Evolutionary conservation across 2,329 filamentous ascomycete species (phyloP).

Genomic region (Pseudocercospora pini-densiflorae): DNA sequence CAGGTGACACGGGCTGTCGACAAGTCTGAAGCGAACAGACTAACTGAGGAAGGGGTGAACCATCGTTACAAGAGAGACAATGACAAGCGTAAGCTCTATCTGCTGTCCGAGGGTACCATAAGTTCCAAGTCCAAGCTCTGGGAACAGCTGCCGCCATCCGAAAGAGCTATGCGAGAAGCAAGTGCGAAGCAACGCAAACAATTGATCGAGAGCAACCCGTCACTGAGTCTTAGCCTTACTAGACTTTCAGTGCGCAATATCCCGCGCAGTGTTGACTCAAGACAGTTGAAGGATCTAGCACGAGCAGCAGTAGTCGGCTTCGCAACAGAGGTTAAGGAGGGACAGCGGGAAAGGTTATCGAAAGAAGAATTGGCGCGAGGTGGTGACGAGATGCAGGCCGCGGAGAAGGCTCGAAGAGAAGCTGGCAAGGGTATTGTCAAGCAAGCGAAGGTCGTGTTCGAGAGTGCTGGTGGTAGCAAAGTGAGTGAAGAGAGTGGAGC

Average conservation of each 20-base stretch:
- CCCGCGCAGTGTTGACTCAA: conserved; percentile 79
- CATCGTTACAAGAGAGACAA: conserved; percentile 71
- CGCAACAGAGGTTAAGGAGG: conserved; percentile 82
- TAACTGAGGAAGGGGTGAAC: conserved; percentile 70
- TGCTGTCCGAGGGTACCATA: conserved; percentile 86
- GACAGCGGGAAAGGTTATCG: conserved; percentile 76
- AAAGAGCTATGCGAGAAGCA: conserved; percentile 85
- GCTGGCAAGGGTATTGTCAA: conserved; percentile 87
- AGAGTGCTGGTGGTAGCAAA: conserved; percentile 83
- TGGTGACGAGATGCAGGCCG: conserved; percentile 77
- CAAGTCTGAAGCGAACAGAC: conserved; percentile 75
- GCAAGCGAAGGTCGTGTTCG: conserved; percentile 94
- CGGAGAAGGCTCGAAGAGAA: conserved; percentile 76
- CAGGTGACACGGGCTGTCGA: conserved; percentile 84
- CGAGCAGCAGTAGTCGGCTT: conserved; percentile 94
- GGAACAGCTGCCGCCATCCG: conserved; percentile 73
- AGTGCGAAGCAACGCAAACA: conserved; percentile 86
- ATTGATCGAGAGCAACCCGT: conserved; percentile 88
- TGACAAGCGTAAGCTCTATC: conserved; percentile 88
- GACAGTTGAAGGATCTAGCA: conserved; percentile 88
- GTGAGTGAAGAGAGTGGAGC: conserved; percentile 75
- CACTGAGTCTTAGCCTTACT: conserved; percentile 84
- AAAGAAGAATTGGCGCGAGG: conserved; percentile 85
- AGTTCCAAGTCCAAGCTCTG: conserved; percentile 77
- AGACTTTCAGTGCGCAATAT: conserved; percentile 91